A percentile compares a stretch with the other conserved stretches of the same genome.
These are phyloP conservation scores for Nicotiana benthamiana DNA, from an alignment of 257 asterid genomes.

Conservation along the genomic window DNA sequence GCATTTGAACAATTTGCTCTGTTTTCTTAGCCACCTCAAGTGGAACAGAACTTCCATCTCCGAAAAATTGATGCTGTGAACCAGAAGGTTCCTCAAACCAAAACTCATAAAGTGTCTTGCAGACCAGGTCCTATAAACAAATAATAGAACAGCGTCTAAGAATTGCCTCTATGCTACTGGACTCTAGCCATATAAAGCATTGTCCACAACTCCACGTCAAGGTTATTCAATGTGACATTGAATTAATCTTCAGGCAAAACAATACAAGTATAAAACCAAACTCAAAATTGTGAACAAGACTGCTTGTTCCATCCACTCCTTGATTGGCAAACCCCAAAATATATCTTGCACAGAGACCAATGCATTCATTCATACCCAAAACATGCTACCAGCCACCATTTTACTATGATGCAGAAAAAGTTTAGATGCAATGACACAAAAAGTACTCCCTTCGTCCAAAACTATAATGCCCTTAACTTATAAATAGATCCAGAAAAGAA, in stretches of 20 bases:
- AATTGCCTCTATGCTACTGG: background rate
- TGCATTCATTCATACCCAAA: background rate
- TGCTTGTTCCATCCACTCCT: background rate
- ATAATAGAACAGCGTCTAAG: conserved; percentile 12
- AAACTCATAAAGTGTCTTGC: conserved; percentile 97
- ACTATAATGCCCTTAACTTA: background rate
- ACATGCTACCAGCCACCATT: background rate
- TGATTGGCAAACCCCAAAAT: background rate
- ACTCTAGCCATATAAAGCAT: background rate
- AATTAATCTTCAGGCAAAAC: background rate
- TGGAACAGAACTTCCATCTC: conserved; percentile 92
- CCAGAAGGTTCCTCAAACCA: conserved; percentile 97
- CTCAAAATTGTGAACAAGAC: background rate
- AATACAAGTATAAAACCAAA: background rate
- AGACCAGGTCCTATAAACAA: conserved; percentile 74
- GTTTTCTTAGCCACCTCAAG: conserved; percentile 87
- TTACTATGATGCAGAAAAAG: background rate
- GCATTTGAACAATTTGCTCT: conserved; percentile 86
- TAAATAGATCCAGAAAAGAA: background rate
- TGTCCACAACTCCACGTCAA: background rate
- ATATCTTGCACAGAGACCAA: background rate
- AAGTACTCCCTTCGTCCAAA: background rate
- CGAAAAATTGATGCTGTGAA: conserved; percentile 43
- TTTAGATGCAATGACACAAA: background rate
- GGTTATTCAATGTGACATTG: background rate